These are phyloP conservation scores for Penicillium sp. DNA, from an alignment of 2,329 filamentous ascomycete species.

Conservation along the genomic window DNA sequence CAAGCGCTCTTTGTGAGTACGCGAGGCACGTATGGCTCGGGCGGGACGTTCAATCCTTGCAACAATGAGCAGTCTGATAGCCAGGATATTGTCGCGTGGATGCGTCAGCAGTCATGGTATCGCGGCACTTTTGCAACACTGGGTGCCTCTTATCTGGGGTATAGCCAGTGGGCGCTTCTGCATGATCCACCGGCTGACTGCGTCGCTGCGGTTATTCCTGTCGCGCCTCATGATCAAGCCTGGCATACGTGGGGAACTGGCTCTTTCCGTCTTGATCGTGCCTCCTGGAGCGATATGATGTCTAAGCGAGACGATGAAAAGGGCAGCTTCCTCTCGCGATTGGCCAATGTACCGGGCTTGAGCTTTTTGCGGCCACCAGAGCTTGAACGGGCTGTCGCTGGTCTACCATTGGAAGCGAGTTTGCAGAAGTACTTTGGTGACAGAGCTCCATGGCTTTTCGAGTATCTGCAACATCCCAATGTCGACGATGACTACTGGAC, in stretches of 20 bases:
- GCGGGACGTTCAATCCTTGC: conserved; percentile 11
- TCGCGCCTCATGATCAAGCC: conserved; percentile 18
- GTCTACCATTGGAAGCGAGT: conserved; percentile 12
- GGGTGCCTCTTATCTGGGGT: conserved; percentile 18
- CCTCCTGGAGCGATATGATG: conserved; percentile 19
- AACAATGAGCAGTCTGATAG: conserved; percentile 14
- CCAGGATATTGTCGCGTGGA: conserved; percentile 20
- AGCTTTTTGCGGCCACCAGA: conserved; percentile 13
- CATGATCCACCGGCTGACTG: conserved; percentile 17
- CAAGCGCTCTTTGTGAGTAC: conserved; percentile 19
- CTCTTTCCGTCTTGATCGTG: conserved; percentile 18
- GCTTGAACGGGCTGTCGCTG: conserved; percentile 9
- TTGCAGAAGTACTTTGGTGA: conserved; percentile 13
- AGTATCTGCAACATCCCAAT: conserved; percentile 15
- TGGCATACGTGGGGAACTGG: conserved; percentile 17
- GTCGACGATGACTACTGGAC: conserved; percentile 15
- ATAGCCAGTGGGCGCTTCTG: conserved; percentile 21
- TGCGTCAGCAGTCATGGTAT: conserved; percentile 20
- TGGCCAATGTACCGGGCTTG: conserved; percentile 12
- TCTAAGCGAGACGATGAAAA: conserved; percentile 7
- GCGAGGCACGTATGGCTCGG: conserved; percentile 19
- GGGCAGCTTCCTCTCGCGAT: conserved; percentile 7
- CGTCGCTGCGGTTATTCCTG: conserved; percentile 18
- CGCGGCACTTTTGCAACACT: conserved; percentile 18
- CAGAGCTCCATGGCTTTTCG: conserved; percentile 18